Evolutionary conservation across 1,284 basidiomycete species (phyloP).

Genomic region (Leccinum fallax): DNA sequence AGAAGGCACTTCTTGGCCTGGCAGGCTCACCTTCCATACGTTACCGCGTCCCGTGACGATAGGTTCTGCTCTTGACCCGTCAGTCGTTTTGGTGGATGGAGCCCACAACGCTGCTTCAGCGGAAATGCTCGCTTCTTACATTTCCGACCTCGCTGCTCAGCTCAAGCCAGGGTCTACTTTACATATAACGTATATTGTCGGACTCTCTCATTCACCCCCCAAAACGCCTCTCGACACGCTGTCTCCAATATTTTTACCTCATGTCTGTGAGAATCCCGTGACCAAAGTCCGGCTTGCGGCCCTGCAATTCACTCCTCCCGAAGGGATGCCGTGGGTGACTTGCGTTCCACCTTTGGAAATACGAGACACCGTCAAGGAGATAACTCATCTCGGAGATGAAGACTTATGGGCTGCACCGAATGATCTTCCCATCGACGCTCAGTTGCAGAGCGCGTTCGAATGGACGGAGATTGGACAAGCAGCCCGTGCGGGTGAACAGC

Average conservation of each 20-base stretch:
- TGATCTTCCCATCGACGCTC: constrained; percentile 32
- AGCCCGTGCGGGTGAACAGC: constrained; percentile 26
- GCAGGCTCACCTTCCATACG: constrained; percentile 78
- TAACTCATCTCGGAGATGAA: constrained; percentile 41
- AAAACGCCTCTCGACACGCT: constrained; percentile 77
- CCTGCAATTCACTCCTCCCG: constrained; percentile 69
- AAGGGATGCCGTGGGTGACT: constrained; percentile 91
- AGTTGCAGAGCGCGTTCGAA: constrained; percentile 42
- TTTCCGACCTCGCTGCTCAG: constrained; percentile 46
- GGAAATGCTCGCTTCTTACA: constrained; percentile 67
- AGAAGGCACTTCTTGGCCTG: constrained; percentile 70
- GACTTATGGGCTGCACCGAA: constrained; percentile 45
- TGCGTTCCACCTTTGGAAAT: constrained; percentile 57
- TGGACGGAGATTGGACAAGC: constrained; percentile 42
- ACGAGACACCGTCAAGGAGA: constrained; percentile 41
- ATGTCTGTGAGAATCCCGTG: constrained; percentile 23
- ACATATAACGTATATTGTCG: constrained; percentile 69
- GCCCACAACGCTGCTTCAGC: constrained; percentile 95
- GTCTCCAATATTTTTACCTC: constrained; percentile 55
- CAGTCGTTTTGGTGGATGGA: constrained; percentile 81
- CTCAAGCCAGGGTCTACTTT: constrained; percentile 26
- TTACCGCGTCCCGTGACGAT: constrained; percentile 32
- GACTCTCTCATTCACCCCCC: constrained; percentile 79
- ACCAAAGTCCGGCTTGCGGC: constrained; percentile 53
- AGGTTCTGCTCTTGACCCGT: constrained; percentile 24